Evolutionary conservation across 257 asterid genomes (phyloP).

Genomic region (Ajuga chamaepitys): DNA sequence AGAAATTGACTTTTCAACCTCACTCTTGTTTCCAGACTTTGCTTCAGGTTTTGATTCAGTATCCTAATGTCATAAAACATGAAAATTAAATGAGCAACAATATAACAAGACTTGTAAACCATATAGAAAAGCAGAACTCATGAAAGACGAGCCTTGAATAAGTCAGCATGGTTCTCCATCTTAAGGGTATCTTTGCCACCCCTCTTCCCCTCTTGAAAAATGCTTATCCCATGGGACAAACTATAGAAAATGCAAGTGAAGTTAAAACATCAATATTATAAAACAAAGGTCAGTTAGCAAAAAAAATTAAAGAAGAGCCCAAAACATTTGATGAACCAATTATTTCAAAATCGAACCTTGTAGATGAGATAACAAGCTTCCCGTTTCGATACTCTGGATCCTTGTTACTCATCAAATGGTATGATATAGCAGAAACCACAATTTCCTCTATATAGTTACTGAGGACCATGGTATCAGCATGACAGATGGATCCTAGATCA

Average conservation of each 20-base stretch:
- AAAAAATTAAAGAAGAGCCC: background rate
- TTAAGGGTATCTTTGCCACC: slow-evolving; percentile 51
- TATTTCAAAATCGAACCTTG: slow-evolving; percentile 41
- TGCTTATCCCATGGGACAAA: slow-evolving; percentile 79
- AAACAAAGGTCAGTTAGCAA: background rate
- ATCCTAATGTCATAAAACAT: slow-evolving; percentile 22
- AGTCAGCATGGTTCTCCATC: slow-evolving; percentile 49
- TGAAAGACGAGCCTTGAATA: slow-evolving; percentile 48
- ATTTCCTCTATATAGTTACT: slow-evolving; percentile 77
- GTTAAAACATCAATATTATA: background rate
- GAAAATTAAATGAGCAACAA: background rate
- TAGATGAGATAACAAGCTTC: slow-evolving; percentile 83
- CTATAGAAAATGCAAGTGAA: slow-evolving; percentile 30
- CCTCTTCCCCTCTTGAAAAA: slow-evolving; percentile 67
- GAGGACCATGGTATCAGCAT: slow-evolving; percentile 55
- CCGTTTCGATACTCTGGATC: slow-evolving; percentile 86
- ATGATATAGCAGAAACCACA: slow-evolving; percentile 69
- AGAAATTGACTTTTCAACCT: slow-evolving; percentile 40
- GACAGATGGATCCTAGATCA: slow-evolving; percentile 75
- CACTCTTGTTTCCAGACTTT: slow-evolving; percentile 42
- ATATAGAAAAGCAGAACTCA: slow-evolving; percentile 2
- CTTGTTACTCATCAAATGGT: slow-evolving; percentile 57
- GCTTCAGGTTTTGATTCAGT: slow-evolving; percentile 25
- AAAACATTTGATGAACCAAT: background rate
- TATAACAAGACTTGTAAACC: background rate